Base-by-base conservation (phyloP, 495 filamentous ascomycete genomes). In the Monascus purpureus region DNA sequence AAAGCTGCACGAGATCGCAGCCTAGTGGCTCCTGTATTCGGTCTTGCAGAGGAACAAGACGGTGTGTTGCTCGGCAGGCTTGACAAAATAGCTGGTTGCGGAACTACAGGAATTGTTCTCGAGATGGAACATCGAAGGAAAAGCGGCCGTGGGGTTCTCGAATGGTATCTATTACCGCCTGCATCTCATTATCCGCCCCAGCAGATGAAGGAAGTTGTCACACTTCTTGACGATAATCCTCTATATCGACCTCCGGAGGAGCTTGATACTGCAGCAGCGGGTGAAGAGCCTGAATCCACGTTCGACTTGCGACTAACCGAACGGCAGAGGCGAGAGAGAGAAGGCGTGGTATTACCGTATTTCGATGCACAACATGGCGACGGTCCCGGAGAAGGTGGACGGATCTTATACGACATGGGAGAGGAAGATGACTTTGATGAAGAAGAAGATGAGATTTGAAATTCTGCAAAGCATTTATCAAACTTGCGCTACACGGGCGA, bases 401-500 rank as follows among this genome's bases (percentile, higher is more conserved):
- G 87, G 39, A 97, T 97, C 32, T 46, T 97, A 45, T 96, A 96
- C 59, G 87, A 94, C 32, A 90, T 95, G 77, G 90, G 88, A 17
- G 70, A 72, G 32, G 92, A 94, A 61, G 90, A 97, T 61, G 92
- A 97, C 56, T 97, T 93, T 54, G 90, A 97, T 49, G 90, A 96
- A 39, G 92, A 96, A 57, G 92, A 97, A 49, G 90, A 97, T 65
- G 92, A 97, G 55, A 86, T 95, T 32, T 93, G 13, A 14, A 22
- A 6, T 14, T 4, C 5, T n/a, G 16, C 15, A 14, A 16, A 7
- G n/a, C n/a, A n/a, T n/a, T n/a, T n/a, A n/a, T n/a, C n/a, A n/a
- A n/a, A n/a, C n/a, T n/a, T n/a, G n/a, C n/a, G n/a, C n/a, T n/a
- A n/a, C n/a, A n/a, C n/a, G n/a, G n/a, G n/a, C n/a, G n/a, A n/a